These are phyloP conservation scores for Antrodiella citrinella DNA, from an alignment of 768 basidiomycete genomes.

Conservation along the genomic window DNA sequence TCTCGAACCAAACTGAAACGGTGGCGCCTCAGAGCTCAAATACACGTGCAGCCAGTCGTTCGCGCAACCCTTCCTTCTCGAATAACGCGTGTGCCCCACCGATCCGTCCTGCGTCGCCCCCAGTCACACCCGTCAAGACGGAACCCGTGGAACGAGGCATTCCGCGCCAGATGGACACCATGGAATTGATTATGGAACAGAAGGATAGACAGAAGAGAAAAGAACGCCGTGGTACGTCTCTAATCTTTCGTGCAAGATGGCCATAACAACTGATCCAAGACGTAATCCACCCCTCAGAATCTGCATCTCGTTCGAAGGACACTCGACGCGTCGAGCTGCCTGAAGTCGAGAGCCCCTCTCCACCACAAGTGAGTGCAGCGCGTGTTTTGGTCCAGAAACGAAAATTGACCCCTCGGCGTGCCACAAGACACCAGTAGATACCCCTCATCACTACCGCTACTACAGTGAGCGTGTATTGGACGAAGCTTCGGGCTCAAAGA, in stretches of 20 bases:
- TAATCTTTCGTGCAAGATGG: slow-evolving; percentile 1
- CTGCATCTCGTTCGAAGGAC: slow-evolving; percentile 17
- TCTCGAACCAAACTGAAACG: slow-evolving; percentile 30
- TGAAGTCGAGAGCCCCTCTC: neutral
- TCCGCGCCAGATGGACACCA: slow-evolving; percentile 59
- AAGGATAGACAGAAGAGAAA: slow-evolving; percentile 47
- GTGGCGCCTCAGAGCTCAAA: slow-evolving; percentile 15
- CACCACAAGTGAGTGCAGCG: slow-evolving; percentile 8
- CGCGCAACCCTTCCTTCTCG: slow-evolving; percentile 37
- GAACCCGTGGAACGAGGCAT: slow-evolving; percentile 45
- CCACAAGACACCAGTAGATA: slow-evolving; percentile 14
- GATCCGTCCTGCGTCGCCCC: slow-evolving; percentile 31
- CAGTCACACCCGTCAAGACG: slow-evolving; percentile 54
- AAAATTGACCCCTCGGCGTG: neutral
- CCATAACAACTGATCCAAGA: neutral
- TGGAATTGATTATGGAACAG: slow-evolving; percentile 72
- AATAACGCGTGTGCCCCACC: slow-evolving; percentile 31
- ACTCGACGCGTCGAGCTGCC: slow-evolving; percentile 13
- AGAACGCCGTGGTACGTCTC: slow-evolving; percentile 24
- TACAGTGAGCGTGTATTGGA: slow-evolving; percentile 22
- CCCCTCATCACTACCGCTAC: slow-evolving; percentile 22
- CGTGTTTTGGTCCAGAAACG: slow-evolving; percentile 12
- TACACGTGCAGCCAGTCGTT: slow-evolving; percentile 20
- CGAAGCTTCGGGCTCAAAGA: slow-evolving; percentile 16
- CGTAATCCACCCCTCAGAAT: slow-evolving; percentile 10